Evolutionary conservation across 345 rosid genomes (phyloP).

Genomic region (Lenwebbia sp.): DNA sequence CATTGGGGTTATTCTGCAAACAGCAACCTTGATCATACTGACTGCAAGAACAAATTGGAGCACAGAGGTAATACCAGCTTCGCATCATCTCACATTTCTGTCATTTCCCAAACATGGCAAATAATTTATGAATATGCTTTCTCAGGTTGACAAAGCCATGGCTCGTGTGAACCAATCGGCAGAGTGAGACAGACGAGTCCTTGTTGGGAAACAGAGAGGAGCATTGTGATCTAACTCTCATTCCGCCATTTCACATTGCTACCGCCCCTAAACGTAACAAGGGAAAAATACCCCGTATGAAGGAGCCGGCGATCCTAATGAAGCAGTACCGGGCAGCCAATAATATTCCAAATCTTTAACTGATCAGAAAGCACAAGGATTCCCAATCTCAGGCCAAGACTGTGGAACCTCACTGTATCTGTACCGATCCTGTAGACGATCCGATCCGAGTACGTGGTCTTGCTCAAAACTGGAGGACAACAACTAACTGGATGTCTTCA

Average conservation of each 20-base stretch:
- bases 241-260: neutral
- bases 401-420: neutral
- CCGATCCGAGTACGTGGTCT: neutral
- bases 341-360: neutral
- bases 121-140: neutral
- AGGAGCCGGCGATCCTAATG: neutral
- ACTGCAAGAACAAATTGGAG: constrained; percentile 76
- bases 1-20: constrained; percentile 59
- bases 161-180: constrained; percentile 37
- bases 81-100: neutral
- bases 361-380: neutral
- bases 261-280: neutral
- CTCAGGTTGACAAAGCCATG: constrained; percentile 59
- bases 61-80: constrained; percentile 38
- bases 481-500: neutral
- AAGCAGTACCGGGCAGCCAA: neutral
- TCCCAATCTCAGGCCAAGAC: neutral
- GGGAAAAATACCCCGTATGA: neutral
- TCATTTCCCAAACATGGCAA: neutral
- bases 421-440: neutral
- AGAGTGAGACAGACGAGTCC: neutral
- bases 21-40: constrained; percentile 44
- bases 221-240: neutral
- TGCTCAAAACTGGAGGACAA: neutral
- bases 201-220: neutral